A percentile compares a stretch with the other conserved stretches of the same genome.
phyloP scores from a whole-genome alignment of 2,329 filamentous ascomycete species.

The Fonsecaea erecta region DNA sequence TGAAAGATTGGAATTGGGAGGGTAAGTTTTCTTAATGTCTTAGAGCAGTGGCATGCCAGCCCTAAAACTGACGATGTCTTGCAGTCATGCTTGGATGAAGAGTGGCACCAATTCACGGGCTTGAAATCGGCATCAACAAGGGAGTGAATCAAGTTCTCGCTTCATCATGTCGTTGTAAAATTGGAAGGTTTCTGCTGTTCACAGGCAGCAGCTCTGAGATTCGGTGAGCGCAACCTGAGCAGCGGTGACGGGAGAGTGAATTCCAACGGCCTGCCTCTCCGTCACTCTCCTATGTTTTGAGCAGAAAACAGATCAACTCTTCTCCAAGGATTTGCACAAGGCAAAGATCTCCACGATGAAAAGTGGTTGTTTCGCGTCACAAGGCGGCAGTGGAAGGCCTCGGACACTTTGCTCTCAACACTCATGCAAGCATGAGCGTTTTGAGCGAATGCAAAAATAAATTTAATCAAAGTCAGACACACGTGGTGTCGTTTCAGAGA shows the following conservation, averaged over 20 bases:
- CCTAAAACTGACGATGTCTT: not conserved
- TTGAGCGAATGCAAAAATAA: conserved; percentile 63
- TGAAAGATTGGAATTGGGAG: conserved; percentile 73
- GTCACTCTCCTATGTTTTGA: not conserved
- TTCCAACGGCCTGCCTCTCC: not conserved
- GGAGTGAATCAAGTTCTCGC: not conserved
- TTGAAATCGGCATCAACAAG: no score
- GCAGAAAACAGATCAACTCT: conserved; percentile 39
- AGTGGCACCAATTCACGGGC: no score
- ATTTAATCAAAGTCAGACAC: conserved; percentile 76
- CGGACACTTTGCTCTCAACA: conserved; percentile 68
- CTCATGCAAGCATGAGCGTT: conserved; percentile 70
- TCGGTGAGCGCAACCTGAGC: not conserved
- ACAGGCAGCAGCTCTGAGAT: not conserved
- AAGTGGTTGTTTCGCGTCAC: conserved; percentile 67
- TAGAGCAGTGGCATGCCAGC: not conserved
- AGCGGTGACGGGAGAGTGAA: not conserved
- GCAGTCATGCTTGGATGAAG: conserved; percentile 3
- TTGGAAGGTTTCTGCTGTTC: not conserved
- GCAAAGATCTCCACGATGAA: conserved; percentile 62
- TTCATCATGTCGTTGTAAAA: not conserved
- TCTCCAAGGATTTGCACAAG: conserved; percentile 45
- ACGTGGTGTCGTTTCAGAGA: conserved; percentile 82
- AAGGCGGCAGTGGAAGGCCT: conserved; percentile 75
- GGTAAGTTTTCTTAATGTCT: conserved; percentile 51